These are phyloP conservation scores for Isatis lusitanica DNA, from an alignment of 441 rosid genomes.

Conservation along the genomic window DNA sequence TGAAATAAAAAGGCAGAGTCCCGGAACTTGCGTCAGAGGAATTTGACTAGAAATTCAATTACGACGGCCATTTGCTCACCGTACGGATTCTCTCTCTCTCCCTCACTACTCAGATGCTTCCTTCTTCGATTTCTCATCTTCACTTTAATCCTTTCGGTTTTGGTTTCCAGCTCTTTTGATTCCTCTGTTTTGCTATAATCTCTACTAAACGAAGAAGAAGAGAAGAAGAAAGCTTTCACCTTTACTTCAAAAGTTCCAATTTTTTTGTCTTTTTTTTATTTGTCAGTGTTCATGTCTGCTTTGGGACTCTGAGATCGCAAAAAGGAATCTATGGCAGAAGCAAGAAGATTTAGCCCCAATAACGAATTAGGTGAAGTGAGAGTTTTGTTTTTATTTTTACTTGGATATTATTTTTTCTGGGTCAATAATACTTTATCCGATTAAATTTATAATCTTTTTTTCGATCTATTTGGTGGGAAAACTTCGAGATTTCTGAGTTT, in stretches of 20 bases:
- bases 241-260: conserved; percentile 18
- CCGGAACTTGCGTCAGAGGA: conserved; percentile 39
- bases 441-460: neutral
- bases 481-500: conserved; percentile 7
- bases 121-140: conserved; percentile 1
- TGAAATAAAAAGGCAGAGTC: conserved; percentile 26
- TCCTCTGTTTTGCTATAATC: conserved; percentile 13
- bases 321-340: conserved; percentile 47
- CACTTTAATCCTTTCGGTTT: conserved; percentile 18
- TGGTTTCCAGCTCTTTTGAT: neutral
- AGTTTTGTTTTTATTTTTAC: neutral
- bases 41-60: conserved; percentile 35
- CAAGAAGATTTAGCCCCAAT: conserved; percentile 42
- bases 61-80: conserved; percentile 33
- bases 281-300: conserved; percentile 25
- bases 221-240: conserved; percentile 21
- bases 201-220: neutral
- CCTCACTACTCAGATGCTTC: conserved; percentile 23
- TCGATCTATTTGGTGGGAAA: conserved; percentile 10
- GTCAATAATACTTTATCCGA: neutral
- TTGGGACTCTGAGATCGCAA: conserved; percentile 26
- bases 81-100: conserved; percentile 10
- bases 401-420: neutral
- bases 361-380: conserved; percentile 45
- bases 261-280: neutral